These are phyloP conservation scores for Kodamaea jinghongensis DNA, from an alignment of 805 yeast species.

Conservation along the genomic window DNA sequence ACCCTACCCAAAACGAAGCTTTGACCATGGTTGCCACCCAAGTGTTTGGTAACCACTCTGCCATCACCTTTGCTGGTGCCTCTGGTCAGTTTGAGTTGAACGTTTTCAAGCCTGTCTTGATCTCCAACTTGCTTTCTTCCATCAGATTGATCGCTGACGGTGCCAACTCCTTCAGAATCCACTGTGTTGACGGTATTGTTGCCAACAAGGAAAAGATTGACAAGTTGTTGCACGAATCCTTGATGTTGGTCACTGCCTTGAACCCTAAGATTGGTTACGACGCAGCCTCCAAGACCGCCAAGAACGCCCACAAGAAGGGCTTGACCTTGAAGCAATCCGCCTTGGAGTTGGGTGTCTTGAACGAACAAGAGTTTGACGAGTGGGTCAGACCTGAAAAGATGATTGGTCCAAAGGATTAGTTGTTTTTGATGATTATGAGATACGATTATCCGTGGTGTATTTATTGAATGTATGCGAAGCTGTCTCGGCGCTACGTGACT, in stretches of 20 bases:
- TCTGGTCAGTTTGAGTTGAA: slow-evolving; percentile 98
- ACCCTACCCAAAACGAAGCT: slow-evolving; percentile 99
- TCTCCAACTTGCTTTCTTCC: slow-evolving; percentile 83
- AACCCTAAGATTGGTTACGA: slow-evolving; percentile 99
- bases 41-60: slow-evolving; percentile 94
- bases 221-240: slow-evolving; percentile 86
- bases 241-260: slow-evolving; percentile 97
- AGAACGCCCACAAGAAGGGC: slow-evolving; percentile 98
- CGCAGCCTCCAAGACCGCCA: slow-evolving; percentile 95
- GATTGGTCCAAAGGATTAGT: slow-evolving; percentile 82
- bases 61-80: slow-evolving; percentile 97
- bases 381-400: slow-evolving; percentile 98
- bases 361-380: slow-evolving; percentile 84
- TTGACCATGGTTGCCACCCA: slow-evolving; percentile 97
- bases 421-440: neutral
- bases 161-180: slow-evolving; percentile 79
- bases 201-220: slow-evolving; percentile 88
- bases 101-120: slow-evolving; percentile 96
- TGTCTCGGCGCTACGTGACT: too few species aligned
- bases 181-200: slow-evolving; percentile 91
- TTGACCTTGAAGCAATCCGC: slow-evolving; percentile 94
- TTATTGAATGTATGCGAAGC: too few species aligned
- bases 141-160: slow-evolving; percentile 90
- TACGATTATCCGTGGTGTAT: too few species aligned
- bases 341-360: slow-evolving; percentile 81